phyloP scores from a whole-genome alignment of 306 rosid species.

The Elaeagnus macrophylla region DNA sequence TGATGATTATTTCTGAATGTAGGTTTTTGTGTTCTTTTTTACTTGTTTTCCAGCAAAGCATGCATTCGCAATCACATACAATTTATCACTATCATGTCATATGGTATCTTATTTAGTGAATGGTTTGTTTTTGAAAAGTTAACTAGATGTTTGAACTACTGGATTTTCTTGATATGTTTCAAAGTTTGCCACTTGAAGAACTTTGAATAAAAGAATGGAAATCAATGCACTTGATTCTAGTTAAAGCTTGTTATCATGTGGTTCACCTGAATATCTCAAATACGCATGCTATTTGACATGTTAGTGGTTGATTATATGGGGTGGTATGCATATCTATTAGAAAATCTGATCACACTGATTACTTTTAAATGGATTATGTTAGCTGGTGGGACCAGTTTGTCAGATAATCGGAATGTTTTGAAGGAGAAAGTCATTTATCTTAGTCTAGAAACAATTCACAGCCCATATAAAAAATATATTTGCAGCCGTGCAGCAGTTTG shows the following conservation, averaged over 20 bases:
- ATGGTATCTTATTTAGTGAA: conserved; percentile 15
- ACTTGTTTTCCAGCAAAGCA: neutral
- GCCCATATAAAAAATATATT: too few relatives aligned
- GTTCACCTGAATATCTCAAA: neutral
- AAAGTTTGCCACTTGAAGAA: conserved; percentile 3
- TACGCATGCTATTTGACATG: conserved; percentile 21
- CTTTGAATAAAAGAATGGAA: neutral
- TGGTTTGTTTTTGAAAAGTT: neutral
- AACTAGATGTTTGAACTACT: neutral
- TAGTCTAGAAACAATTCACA: too few relatives aligned
- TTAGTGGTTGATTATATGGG: conserved; percentile 11
- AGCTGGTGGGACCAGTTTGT: neutral
- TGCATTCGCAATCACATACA: neutral
- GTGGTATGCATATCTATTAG: conserved; percentile 7
- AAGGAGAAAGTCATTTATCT: too few relatives aligned
- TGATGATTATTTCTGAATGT: neutral
- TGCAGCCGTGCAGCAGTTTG: too few relatives aligned
- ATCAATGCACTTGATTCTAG: conserved; percentile 13
- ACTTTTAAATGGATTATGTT: neutral
- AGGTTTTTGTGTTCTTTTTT: neutral
- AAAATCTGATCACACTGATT: neutral
- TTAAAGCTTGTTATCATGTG: conserved; percentile 9
- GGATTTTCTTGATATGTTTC: neutral
- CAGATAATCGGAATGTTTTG: neutral
- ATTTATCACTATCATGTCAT: conserved; percentile 17